phyloP scores from a whole-genome alignment of 306 rosid species.

The Fragaria iinumae region DNA sequence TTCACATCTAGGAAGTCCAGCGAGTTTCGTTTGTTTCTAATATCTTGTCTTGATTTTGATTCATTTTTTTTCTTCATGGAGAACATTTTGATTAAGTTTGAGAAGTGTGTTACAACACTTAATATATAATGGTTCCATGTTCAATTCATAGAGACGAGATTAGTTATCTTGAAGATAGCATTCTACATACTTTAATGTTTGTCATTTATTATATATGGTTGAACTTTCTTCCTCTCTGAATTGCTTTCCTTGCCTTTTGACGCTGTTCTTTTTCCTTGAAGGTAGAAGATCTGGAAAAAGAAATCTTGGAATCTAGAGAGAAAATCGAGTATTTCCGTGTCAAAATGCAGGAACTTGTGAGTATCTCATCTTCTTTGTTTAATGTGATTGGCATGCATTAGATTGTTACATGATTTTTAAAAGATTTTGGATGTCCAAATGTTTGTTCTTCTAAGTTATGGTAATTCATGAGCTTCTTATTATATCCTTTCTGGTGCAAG shows the following conservation, averaged over 20 bases:
- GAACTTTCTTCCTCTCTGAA: background rate
- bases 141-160: background rate
- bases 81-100: background rate
- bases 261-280: constrained; percentile 36
- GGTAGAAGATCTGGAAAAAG: constrained; percentile 95
- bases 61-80: background rate
- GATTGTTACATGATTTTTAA: constrained; percentile 11
- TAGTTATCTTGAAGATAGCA: constrained; percentile 18
- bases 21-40: constrained; percentile 4
- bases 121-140: background rate
- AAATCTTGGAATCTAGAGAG: constrained; percentile 69
- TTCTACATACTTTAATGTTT: constrained; percentile 19
- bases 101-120: background rate
- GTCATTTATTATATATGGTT: background rate
- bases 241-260: constrained; percentile 2
- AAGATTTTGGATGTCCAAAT: background rate
- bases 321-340: constrained; percentile 73
- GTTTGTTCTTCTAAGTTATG: background rate
- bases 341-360: constrained; percentile 98
- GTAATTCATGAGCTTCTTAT: background rate
- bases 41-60: background rate
- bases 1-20: background rate
- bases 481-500: background rate
- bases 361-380: constrained; percentile 38
- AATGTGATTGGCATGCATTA: constrained; percentile 10